Evolutionary conservation across 2,329 filamentous ascomycete species (phyloP), one percentile per base, ranked within the genome.

Genomic region (Ascochyta rabiei): DNA sequence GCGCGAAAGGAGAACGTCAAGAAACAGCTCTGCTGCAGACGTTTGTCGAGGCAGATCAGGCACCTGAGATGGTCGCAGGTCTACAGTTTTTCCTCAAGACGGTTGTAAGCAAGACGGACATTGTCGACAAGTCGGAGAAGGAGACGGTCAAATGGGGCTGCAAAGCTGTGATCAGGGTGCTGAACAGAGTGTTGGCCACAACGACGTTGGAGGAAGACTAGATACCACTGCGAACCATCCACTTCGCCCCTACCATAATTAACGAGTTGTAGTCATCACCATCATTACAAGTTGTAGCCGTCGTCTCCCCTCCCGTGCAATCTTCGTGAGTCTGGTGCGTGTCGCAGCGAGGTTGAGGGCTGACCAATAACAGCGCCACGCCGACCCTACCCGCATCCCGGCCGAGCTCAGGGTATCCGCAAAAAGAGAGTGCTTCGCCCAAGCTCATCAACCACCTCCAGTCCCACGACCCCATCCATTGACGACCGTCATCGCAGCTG

Each of bases 21-120:
- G 83, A 87, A 53, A 79, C 80, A 48, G 78, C 80, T 1, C 76
- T 96, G 24, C 79, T 84, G 59, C 86, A 86, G 43, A 77, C 91
- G 1, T 90, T 96, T 70, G 77, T 82, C 16, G 83, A 84, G 10
- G 83, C 85, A 0, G 83, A 84, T 53, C 84, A 86, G 30, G 81
- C 85, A 2, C 85, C 87, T 0, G 84, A 88, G 53, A 82, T 97
- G 58, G 85, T 88, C 5, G 85, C 85, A 51, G 90, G 90, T 0
- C 69, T 97, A 61, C 86, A 89, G 57, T 96, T 88, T 74, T 95
- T 96, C 69, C 69, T 98, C 47, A 85, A 86, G 68, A 92, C 89
- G 71, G 84, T 89, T 39, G 82, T 97, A 15, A 80, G 84, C 4
- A 89, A 87, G 71, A 89, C 87, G 0, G 84, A 85, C 3, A 71